A percentile compares a stretch with the other conserved stretches of the same genome.
These are phyloP conservation scores for Cladosporium sphaerospermum DNA, from an alignment of 2,329 filamentous ascomycete genomes.

Conservation along the genomic window DNA sequence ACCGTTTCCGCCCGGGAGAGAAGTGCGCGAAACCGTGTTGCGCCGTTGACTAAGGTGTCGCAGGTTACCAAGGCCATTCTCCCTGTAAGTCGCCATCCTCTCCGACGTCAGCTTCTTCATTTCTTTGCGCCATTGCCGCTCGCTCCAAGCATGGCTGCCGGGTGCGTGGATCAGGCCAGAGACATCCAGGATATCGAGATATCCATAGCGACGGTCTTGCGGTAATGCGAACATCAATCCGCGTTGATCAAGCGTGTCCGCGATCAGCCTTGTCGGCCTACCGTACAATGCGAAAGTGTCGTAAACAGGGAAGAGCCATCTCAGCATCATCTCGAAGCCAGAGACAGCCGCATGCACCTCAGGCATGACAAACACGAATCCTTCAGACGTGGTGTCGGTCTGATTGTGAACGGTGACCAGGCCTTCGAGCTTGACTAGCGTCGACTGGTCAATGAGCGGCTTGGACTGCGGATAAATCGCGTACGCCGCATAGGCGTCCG, in stretches of 20 bases:
- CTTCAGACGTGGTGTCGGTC: slow-evolving; percentile 72
- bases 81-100: slow-evolving; percentile 54
- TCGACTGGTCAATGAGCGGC: slow-evolving; percentile 88
- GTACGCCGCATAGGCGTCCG: slow-evolving; percentile 84
- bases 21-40: slow-evolving; percentile 34
- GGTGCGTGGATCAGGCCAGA: slow-evolving; percentile 70
- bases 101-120: slow-evolving; percentile 82
- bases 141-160: slow-evolving; percentile 70
- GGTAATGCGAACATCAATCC: slow-evolving; percentile 99
- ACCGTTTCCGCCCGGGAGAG: slow-evolving; percentile 29
- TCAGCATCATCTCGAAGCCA: slow-evolving; percentile 91
- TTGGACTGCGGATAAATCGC: slow-evolving; percentile 95
- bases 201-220: slow-evolving; percentile 78
- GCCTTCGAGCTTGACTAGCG: slow-evolving; percentile 88
- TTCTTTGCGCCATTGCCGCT: slow-evolving; percentile 82
- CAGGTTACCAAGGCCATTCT: slow-evolving; percentile 18
- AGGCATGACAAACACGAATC: slow-evolving; percentile 97
- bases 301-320: slow-evolving; percentile 88
- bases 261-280: slow-evolving; percentile 75
- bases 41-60: slow-evolving; percentile 34
- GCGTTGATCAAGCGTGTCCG: slow-evolving; percentile 76
- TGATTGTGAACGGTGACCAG: slow-evolving; percentile 79
- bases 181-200: slow-evolving; percentile 83
- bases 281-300: slow-evolving; percentile 91
- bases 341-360: slow-evolving; percentile 86